These are phyloP conservation scores for Zygotorulaspora florentina DNA, from an alignment of 805 yeast species.

Conservation along the genomic window DNA sequence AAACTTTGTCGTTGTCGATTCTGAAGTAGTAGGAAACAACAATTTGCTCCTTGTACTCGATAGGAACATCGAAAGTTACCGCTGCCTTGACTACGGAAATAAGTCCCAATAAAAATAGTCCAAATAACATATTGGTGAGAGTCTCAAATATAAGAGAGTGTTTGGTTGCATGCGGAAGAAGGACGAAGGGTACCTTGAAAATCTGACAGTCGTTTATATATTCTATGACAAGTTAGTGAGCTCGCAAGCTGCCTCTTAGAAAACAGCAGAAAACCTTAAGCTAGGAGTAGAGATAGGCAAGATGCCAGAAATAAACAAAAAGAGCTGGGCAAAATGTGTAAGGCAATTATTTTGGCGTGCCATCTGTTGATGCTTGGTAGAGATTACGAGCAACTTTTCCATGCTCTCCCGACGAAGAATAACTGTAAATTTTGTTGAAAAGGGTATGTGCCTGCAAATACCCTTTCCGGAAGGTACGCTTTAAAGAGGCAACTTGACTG, in stretches of 20 bases:
- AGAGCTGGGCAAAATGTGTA: no score
- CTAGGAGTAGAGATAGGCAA: no score
- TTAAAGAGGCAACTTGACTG: neutral
- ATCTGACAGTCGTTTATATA: no score
- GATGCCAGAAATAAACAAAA: no score
- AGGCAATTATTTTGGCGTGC: no score
- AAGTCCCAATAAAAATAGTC: slow-evolving; percentile 9
- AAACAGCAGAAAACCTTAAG: no score
- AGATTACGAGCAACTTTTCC: no score
- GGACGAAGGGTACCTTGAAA: no score
- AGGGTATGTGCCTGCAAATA: neutral
- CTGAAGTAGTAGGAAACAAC: slow-evolving; percentile 25
- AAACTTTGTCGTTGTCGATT: slow-evolving; percentile 16
- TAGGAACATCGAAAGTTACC: slow-evolving; percentile 16
- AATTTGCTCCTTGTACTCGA: slow-evolving; percentile 18
- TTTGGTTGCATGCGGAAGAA: neutral
- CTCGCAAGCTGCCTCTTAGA: no score
- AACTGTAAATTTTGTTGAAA: neutral
- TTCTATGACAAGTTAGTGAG: no score
- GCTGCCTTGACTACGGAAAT: slow-evolving; percentile 15
- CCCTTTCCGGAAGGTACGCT: neutral
- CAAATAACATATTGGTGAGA: slow-evolving; percentile 6
- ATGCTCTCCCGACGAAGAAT: no score
- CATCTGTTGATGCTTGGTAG: no score
- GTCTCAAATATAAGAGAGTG: slow-evolving; percentile 1